These are phyloP conservation scores for Boechera stricta DNA, from an alignment of 345 rosid genomes.

Conservation along the genomic window DNA sequence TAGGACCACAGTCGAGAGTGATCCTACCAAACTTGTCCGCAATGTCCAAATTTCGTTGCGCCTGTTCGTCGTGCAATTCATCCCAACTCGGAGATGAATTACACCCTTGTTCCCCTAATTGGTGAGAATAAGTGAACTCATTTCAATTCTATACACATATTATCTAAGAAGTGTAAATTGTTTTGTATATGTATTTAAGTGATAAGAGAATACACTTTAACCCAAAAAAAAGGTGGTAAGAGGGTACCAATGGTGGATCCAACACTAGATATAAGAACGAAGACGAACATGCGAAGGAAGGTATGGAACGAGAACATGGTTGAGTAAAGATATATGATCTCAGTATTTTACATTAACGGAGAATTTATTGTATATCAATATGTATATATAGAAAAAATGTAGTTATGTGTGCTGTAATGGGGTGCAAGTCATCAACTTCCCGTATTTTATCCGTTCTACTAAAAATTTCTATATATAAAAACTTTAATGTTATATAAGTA, in stretches of 20 bases:
- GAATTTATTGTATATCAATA: neutral
- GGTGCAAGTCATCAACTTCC: conserved; percentile 24
- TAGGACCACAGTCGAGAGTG: neutral
- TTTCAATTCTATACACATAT: neutral
- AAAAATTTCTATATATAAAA: neutral
- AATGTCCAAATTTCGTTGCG: neutral
- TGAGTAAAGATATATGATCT: neutral
- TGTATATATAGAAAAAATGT: neutral
- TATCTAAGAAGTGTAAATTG: neutral
- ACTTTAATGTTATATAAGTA: neutral
- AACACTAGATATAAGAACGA: neutral
- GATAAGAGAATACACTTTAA: conserved; percentile 1
- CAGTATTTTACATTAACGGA: neutral
- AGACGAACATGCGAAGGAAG: neutral
- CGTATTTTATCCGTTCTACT: conserved; percentile 12
- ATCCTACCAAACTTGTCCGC: conserved; percentile 1
- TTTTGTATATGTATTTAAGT: neutral
- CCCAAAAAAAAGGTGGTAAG: neutral
- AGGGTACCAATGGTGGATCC: conserved; percentile 11
- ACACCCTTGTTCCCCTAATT: conserved; percentile 11
- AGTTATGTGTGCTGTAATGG: neutral
- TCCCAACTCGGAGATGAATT: neutral
- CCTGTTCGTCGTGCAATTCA: neutral
- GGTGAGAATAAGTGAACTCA: neutral
- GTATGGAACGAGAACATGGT: conserved; percentile 1